These are phyloP conservation scores for Helenozyma rhizophorensis DNA, from an alignment of 805 yeast genomes.

Conservation along the genomic window DNA sequence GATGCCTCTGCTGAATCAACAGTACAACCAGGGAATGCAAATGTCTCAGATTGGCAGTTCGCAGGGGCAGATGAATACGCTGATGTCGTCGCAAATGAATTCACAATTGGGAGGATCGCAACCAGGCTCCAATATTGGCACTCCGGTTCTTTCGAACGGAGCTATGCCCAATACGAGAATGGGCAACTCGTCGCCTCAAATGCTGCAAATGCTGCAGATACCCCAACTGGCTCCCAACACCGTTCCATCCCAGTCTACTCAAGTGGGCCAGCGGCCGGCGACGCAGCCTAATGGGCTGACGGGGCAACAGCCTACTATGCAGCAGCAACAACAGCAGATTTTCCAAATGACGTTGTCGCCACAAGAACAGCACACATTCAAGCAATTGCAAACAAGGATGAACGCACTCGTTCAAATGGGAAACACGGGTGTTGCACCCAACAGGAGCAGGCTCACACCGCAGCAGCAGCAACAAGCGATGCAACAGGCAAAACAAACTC, in stretches of 20 bases:
- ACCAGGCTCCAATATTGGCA: slow-evolving; percentile 11
- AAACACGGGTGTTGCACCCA: slow-evolving; percentile 41
- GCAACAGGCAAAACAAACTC: slow-evolving; percentile 36
- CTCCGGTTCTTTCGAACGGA: slow-evolving; percentile 11
- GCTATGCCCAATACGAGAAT: slow-evolving; percentile 5
- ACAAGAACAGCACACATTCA: slow-evolving; percentile 39
- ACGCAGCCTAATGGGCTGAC: slow-evolving; percentile 10
- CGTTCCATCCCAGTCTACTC: slow-evolving; percentile 3
- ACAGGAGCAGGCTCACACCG: slow-evolving; percentile 35
- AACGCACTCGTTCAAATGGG: slow-evolving; percentile 40
- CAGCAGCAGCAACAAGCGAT: slow-evolving; percentile 43
- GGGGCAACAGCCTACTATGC: slow-evolving; percentile 19
- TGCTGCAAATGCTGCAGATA: slow-evolving; percentile 8
- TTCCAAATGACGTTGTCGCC: slow-evolving; percentile 38
- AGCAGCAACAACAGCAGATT: slow-evolving; percentile 43
- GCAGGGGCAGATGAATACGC: no score
- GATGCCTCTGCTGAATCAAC: slow-evolving; percentile 7
- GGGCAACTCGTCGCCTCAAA: slow-evolving; percentile 12
- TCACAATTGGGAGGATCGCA: slow-evolving; percentile 12
- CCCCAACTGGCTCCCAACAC: slow-evolving; percentile 8
- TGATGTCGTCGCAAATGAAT: no score
- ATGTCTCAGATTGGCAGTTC: no score
- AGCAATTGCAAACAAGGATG: slow-evolving; percentile 37
- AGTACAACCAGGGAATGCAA: slow-evolving; percentile 6
- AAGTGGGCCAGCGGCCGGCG: slow-evolving; percentile 8